Evolutionary conservation across 352 stramenopile genomes (phyloP).

Genomic region (Phytophthora tentaculata): DNA sequence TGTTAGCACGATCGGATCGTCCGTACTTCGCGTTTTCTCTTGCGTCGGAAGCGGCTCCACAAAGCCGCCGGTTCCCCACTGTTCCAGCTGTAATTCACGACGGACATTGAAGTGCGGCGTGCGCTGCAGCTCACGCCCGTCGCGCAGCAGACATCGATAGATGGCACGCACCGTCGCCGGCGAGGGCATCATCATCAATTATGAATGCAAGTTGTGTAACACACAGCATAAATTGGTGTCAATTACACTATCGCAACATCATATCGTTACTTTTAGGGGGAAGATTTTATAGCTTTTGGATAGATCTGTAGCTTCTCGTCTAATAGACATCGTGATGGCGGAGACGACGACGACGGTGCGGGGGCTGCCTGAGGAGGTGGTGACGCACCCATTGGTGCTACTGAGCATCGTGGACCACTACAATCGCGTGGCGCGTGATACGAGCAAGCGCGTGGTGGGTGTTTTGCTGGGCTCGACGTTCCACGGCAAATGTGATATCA

Average conservation of each 20-base stretch:
- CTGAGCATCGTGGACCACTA: slow-evolving; percentile 99
- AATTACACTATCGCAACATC: slow-evolving; percentile 1
- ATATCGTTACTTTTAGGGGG: slow-evolving; percentile 30
- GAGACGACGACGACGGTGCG: slow-evolving; percentile 39
- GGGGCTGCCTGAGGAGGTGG: slow-evolving; percentile 89
- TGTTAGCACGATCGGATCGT: slow-evolving; percentile 32
- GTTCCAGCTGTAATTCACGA: slow-evolving; percentile 54
- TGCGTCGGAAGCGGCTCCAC: slow-evolving; percentile 32
- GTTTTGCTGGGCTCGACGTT: slow-evolving; percentile 96
- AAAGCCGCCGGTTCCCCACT: slow-evolving; percentile 69
- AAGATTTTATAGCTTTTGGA: slow-evolving; percentile 22
- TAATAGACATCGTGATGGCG: slow-evolving; percentile 14
- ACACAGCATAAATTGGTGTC: not conserved
- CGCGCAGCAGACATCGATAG: slow-evolving; percentile 74
- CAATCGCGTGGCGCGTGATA: slow-evolving; percentile 98
- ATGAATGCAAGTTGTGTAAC: not conserved
- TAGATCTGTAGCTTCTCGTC: slow-evolving; percentile 10
- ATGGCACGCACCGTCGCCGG: slow-evolving; percentile 53
- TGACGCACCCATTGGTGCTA: slow-evolving; percentile 99
- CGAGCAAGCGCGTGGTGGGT: slow-evolving; percentile 98
- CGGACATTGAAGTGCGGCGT: slow-evolving; percentile 71
- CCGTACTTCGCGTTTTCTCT: slow-evolving; percentile 10
- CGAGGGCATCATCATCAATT: slow-evolving; percentile 39
- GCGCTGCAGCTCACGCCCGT: slow-evolving; percentile 57
- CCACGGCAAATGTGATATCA: slow-evolving; percentile 95